Evolutionary conservation across 352 stramenopile genomes (phyloP).

Genomic region (Phytophthora sojae): DNA sequence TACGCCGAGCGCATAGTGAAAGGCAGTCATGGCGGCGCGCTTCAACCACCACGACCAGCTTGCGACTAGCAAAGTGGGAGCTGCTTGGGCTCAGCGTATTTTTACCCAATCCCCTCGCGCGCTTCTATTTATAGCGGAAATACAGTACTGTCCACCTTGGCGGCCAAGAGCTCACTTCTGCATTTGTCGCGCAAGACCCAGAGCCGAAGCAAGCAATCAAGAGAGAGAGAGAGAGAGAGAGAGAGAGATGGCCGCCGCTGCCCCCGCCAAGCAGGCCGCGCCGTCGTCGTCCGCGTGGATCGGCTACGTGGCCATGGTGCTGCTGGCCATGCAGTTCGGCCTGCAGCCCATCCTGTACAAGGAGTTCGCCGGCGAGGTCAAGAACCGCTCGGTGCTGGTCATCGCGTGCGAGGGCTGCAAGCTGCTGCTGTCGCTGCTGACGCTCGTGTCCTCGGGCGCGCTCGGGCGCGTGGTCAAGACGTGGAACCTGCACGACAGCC

Average conservation of each 20-base stretch:
- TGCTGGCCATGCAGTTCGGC: slow-evolving; percentile 84
- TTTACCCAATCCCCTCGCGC: slow-evolving; percentile 8
- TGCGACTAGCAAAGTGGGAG: slow-evolving; percentile 32
- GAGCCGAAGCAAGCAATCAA: neutral
- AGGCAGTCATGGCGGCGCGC: neutral
- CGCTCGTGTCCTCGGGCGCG: slow-evolving; percentile 50
- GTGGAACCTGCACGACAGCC: slow-evolving; percentile 67
- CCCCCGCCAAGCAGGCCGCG: slow-evolving; percentile 6
- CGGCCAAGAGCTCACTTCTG: slow-evolving; percentile 23
- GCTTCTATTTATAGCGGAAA: neutral
- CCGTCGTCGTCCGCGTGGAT: slow-evolving; percentile 27
- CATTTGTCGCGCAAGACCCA: slow-evolving; percentile 17
- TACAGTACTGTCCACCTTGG: too few species aligned
- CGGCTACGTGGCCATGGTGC: slow-evolving; percentile 62
- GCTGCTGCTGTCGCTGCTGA: slow-evolving; percentile 60
- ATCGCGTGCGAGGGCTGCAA: slow-evolving; percentile 82
- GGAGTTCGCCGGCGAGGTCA: slow-evolving; percentile 66
- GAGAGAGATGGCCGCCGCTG: slow-evolving; percentile 18
- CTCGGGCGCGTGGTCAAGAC: slow-evolving; percentile 48
- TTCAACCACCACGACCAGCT: slow-evolving; percentile 36
- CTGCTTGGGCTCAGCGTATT: neutral
- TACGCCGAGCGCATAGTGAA: slow-evolving; percentile 15
- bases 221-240: slow-evolving; percentile 8
- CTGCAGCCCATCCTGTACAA: slow-evolving; percentile 88
- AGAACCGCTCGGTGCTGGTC: slow-evolving; percentile 72